Evolutionary conservation across 139 green algal species (phyloP).

Genomic region (Marvania coccoides): DNA sequence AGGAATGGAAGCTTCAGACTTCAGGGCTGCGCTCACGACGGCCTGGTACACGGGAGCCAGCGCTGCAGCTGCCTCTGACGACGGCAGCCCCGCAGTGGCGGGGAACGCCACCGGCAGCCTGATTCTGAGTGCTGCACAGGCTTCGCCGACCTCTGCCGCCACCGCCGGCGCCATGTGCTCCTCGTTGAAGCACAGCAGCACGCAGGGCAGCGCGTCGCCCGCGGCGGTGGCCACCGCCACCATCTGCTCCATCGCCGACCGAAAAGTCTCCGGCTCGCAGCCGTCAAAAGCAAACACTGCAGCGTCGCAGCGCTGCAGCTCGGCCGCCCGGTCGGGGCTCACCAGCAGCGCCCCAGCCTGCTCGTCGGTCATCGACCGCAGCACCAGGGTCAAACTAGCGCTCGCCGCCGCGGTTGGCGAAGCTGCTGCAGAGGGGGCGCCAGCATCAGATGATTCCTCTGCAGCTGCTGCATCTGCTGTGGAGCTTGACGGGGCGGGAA

Average conservation of each 20-base stretch:
- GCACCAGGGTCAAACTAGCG: constrained; percentile 6
- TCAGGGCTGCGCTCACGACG: constrained; percentile 14
- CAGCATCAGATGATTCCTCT: background rate
- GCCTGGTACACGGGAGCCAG: constrained; percentile 5
- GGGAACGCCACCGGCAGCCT: constrained; percentile 16
- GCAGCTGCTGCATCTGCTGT: background rate
- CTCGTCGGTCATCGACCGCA: background rate
- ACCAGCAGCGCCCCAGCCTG: constrained; percentile 5
- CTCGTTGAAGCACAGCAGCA: constrained; percentile 53
- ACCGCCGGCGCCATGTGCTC: constrained; percentile 6
- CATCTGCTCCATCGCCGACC: constrained; percentile 19
- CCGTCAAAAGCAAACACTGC: constrained; percentile 63
- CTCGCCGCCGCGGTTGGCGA: background rate
- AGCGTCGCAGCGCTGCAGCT: constrained; percentile 35
- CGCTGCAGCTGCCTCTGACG: background rate
- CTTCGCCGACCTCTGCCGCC: constrained; percentile 13
- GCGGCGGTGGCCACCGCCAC: constrained; percentile 19
- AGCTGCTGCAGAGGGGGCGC: background rate
- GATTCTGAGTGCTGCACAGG: constrained; percentile 22
- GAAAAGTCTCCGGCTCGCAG: constrained; percentile 24
- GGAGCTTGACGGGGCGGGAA: background rate
- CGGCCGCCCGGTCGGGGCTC: background rate
- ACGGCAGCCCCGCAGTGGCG: background rate
- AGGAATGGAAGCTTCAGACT: constrained; percentile 27
- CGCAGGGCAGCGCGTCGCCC: constrained; percentile 51